Evolutionary conservation across 306 rosid species (phyloP).

Genomic region (Bauhinia variegata): DNA sequence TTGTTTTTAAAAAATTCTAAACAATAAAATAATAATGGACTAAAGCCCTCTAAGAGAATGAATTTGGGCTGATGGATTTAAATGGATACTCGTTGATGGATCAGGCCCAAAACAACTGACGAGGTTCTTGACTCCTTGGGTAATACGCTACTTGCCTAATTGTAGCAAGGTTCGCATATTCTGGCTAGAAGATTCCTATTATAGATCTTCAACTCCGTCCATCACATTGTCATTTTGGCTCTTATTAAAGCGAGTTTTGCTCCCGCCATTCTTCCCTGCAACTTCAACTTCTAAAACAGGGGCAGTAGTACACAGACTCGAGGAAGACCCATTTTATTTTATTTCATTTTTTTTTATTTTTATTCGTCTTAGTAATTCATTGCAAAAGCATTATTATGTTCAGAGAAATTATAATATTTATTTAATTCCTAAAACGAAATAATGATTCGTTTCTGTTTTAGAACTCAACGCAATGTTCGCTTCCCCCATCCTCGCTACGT

Average conservation of each 20-base stretch:
- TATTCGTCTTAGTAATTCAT: background rate
- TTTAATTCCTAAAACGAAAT: background rate
- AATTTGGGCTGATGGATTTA: too few species aligned
- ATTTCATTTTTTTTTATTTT: background rate
- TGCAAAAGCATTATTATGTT: background rate
- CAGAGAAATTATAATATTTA: background rate
- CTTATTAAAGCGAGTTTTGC: conserved; percentile 22
- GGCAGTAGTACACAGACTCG: background rate
- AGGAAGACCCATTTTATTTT: conserved; percentile 18
- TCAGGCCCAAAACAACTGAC: background rate
- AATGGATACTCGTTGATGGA: background rate
- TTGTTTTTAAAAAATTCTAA: too few species aligned
- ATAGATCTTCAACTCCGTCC: background rate
- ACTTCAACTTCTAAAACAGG: background rate
- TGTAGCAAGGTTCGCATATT: background rate
- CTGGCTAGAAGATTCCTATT: background rate
- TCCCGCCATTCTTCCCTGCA: conserved; percentile 50
- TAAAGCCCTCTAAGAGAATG: too few species aligned
- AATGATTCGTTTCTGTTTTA: conserved; percentile 63
- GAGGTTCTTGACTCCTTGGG: too few species aligned
- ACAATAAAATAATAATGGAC: too few species aligned
- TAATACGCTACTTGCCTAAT: too few species aligned
- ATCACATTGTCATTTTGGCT: background rate
- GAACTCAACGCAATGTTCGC: conserved; percentile 52
- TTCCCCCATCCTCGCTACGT: conserved; percentile 40